Evolutionary conservation across 495 filamentous ascomycete species (phyloP), one percentile per base, ranked within the genome.

Genomic region (Aspergillus sparsus): DNA sequence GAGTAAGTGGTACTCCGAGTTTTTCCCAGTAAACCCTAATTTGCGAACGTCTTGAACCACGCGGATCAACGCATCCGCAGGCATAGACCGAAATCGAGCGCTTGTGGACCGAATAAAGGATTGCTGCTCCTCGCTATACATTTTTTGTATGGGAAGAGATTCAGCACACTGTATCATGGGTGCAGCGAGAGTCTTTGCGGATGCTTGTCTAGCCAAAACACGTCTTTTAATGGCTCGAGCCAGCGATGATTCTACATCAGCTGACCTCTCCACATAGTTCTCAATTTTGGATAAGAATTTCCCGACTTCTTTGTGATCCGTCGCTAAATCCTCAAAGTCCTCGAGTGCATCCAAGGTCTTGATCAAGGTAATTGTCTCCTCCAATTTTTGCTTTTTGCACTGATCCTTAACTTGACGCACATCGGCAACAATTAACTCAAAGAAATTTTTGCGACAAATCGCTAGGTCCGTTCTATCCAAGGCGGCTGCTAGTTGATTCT

Each of bases 331-430:
- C 53, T 80, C 76, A 44, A 80, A 79, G 49, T 78, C 77, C 54
- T 79, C 76, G 27, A 80, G 60, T 2, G 73, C 71, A 67, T 79
- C 75, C 41, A 79, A 70, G 11, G 69, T 77, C 61, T 77, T 78
- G 56, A 77, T 77, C 12, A 79, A 62, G 6, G 71, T 72, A 21
- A 77, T 72, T 7, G 74, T 76, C 36, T 74, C 74, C 57, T 76
- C 74, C 37, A 76, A 35, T 50, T 76, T 71, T 35, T 77, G 71
- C 62, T 77, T 77, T 53, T 68, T 70, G 71, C 70, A 78, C 36
- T 74, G 72, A 49, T 74, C 70, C 61, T 72, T 74, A 55, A 77
- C 70, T 1, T 68, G 66, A 36, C 77, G 74, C 62, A 80, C 65
- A 31, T 77, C 75, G 7, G 64, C 66, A 42, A 78, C 49, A 6